A percentile compares a stretch with the other conserved stretches of the same genome.
phyloP scores from a whole-genome alignment of 1,139 yeast species.

The Debaryomyces psychrophilus region DNA sequence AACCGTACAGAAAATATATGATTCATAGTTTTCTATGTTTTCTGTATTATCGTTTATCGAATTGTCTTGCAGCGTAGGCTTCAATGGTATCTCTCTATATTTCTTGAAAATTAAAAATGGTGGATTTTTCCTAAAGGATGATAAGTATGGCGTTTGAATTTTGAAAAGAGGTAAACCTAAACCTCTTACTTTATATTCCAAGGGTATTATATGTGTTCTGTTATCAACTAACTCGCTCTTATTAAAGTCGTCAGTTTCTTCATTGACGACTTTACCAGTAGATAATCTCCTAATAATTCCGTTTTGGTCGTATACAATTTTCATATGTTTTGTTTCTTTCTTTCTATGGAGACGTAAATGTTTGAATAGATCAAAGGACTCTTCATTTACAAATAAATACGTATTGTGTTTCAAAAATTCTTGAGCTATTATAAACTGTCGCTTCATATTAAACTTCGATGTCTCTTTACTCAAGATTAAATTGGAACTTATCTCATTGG shows the following conservation, averaged over 20 bases:
- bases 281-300: slow-evolving; percentile 25
- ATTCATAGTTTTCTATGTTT: slow-evolving; percentile 30
- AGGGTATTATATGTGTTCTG: slow-evolving; percentile 38
- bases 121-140: slow-evolving; percentile 38
- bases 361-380: slow-evolving; percentile 36
- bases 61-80: slow-evolving; percentile 22
- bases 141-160: slow-evolving; percentile 39
- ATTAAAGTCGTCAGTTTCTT: slow-evolving; percentile 7
- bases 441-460: slow-evolving; percentile 29
- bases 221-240: slow-evolving; percentile 26
- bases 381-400: slow-evolving; percentile 35
- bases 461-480: slow-evolving; percentile 21
- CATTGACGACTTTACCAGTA: slow-evolving; percentile 14
- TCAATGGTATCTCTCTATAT: slow-evolving; percentile 35
- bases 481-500: slow-evolving; percentile 14
- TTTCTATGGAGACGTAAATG: slow-evolving; percentile 28
- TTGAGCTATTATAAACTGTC: slow-evolving; percentile 33
- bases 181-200: slow-evolving; percentile 36
- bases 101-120: slow-evolving; percentile 40
- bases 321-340: slow-evolving; percentile 26
- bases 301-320: slow-evolving; percentile 27
- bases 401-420: slow-evolving; percentile 37
- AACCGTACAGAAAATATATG: slow-evolving; percentile 39
- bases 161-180: slow-evolving; percentile 44
- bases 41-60: slow-evolving; percentile 13